Percentiles rank a stretch among this genome's conserved stretches.
phyloP scores from a whole-genome alignment of 169 alveolate species.

The Plasmodium chabaudi region DNA sequence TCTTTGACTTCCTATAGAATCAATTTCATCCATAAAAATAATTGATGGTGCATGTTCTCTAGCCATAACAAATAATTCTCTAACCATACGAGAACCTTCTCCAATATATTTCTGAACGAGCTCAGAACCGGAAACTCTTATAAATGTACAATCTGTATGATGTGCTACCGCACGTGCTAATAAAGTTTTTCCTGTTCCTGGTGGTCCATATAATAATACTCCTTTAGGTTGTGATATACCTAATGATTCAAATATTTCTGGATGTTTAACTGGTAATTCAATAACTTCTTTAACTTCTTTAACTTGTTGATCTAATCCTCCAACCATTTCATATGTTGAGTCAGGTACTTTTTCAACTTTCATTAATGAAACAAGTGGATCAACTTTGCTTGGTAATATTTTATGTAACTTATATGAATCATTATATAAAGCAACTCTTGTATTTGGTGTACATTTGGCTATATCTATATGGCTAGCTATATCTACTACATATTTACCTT shows the following conservation, averaged over 20 bases:
- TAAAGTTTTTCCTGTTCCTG: conserved; percentile 95
- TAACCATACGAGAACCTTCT: conserved; percentile 99
- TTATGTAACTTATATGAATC: conserved; percentile 95
- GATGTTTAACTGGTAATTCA: conserved; percentile 99
- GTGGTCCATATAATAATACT: conserved; percentile 92
- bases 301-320: conserved; percentile 98
- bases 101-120: conserved; percentile 99
- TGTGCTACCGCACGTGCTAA: conserved; percentile 99
- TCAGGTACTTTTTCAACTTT: conserved; percentile 99
- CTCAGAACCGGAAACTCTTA: conserved; percentile 99
- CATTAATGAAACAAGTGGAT: conserved; percentile 99
- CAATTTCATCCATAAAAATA: conserved; percentile 99
- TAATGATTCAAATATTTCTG: conserved; percentile 98
- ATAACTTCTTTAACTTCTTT: conserved; percentile 99
- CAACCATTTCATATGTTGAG: conserved; percentile 98
- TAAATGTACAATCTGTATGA: conserved; percentile 99
- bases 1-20: conserved; percentile 96
- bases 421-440: conserved; percentile 93
- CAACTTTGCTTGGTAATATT: conserved; percentile 97
- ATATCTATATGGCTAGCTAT: conserved; percentile 92
- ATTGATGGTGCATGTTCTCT: conserved; percentile 97
- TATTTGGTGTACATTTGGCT: conserved; percentile 94
- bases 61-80: conserved; percentile 98
- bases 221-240: conserved; percentile 99
- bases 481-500: conserved; percentile 98